phyloP scores from a whole-genome alignment of 805 yeast genomes.

The Starmera amethionina region DNA sequence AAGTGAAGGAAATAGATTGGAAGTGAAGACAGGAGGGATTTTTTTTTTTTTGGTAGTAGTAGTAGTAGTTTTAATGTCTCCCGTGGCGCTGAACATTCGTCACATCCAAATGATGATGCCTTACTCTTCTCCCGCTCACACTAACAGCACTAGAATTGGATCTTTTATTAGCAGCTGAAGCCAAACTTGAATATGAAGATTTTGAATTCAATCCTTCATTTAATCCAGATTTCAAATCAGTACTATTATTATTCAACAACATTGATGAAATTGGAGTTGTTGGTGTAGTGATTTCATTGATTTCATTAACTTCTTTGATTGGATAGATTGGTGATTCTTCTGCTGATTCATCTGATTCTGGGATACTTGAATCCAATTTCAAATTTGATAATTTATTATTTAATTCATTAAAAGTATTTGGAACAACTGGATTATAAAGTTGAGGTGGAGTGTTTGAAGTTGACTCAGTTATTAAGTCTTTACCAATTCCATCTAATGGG shows the following conservation, averaged over 20 bases:
- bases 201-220: conserved; percentile 3
- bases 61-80: neutral
- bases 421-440: neutral
- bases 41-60: no score
- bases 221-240: no score
- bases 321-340: no score
- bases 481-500: conserved; percentile 8
- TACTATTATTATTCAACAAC: no score
- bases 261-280: neutral
- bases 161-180: conserved; percentile 6
- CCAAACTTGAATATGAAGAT: conserved; percentile 10
- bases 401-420: no score
- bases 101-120: conserved; percentile 18
- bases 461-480: conserved; percentile 3
- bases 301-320: no score
- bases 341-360: no score
- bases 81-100: conserved; percentile 7
- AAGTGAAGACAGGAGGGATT: no score
- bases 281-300: neutral
- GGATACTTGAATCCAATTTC: no score
- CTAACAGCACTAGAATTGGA: conserved; percentile 1
- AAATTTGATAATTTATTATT: no score
- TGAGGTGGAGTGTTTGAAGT: neutral
- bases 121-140: conserved; percentile 3
- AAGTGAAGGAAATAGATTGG: neutral